Conservation (phyloP, 768 basidiomycete genomes). For the Pulveroboletus ravenelii region DNA sequence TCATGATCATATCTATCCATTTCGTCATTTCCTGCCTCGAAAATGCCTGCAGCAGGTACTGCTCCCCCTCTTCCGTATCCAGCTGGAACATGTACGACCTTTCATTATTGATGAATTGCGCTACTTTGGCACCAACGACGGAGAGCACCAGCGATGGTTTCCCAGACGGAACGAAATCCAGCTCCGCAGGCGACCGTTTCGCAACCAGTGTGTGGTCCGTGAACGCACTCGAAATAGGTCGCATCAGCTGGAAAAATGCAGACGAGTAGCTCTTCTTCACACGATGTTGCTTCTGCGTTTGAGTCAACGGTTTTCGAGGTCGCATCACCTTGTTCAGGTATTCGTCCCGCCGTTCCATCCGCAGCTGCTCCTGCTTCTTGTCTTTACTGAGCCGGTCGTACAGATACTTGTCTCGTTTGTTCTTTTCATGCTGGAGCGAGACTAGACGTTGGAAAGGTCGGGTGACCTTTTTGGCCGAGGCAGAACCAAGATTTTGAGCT, state of each 20-base stretch:
- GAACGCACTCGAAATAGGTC: conserved; percentile 86
- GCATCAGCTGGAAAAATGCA: conserved; percentile 79
- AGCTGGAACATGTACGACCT: conserved; percentile 80
- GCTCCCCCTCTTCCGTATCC: conserved; percentile 83
- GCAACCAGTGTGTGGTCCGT: conserved; percentile 48
- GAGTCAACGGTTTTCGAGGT: conserved; percentile 43
- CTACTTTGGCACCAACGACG: conserved; percentile 65
- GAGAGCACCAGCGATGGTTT: conserved; percentile 76
- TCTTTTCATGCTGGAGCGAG: conserved; percentile 71
- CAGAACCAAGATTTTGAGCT: conserved; percentile 37
- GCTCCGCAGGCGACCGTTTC: conserved; percentile 63
- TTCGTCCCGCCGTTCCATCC: conserved; percentile 70
- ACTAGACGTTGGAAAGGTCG: conserved; percentile 68
- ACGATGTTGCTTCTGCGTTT: conserved; percentile 70
- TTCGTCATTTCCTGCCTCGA: conserved; percentile 66
- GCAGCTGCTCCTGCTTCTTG: conserved; percentile 69
- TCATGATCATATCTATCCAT: conserved; percentile 74
- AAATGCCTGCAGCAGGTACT: conserved; percentile 72
- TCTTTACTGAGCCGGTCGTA: conserved; percentile 70
- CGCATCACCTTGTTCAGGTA: conserved; percentile 71
- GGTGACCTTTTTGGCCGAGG: conserved; percentile 48
- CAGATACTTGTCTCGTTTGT: conserved; percentile 66
- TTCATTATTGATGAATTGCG: conserved; percentile 72
- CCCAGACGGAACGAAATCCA: conserved; percentile 67
- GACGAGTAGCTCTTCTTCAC: conserved; percentile 84